Conservation (phyloP, 352 stramenopile genomes). For the Aphanomyces astaci region DNA sequence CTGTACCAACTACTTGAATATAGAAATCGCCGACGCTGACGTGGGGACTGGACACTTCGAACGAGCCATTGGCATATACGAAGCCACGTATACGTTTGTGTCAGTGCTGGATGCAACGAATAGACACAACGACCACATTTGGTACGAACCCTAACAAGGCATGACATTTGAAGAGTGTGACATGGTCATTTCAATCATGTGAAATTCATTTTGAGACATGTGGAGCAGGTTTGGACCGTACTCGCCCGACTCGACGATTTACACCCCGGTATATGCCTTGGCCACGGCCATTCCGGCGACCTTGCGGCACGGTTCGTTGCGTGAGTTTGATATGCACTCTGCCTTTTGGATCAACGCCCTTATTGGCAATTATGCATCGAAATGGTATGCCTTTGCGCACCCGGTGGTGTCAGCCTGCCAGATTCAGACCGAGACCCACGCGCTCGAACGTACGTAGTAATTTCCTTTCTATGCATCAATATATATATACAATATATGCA, state of each 20-base stretch:
- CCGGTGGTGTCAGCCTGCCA: slow-evolving; percentile 55
- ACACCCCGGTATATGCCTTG: slow-evolving; percentile 83
- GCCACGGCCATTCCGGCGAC: slow-evolving; percentile 37
- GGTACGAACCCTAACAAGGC: slow-evolving; percentile 38
- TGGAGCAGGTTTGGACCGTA: slow-evolving; percentile 56
- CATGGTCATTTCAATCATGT: no score
- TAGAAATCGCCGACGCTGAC: slow-evolving; percentile 42
- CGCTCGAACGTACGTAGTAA: no score
- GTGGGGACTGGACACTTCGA: slow-evolving; percentile 79
- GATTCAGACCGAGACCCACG: slow-evolving; percentile 43
- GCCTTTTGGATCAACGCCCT: slow-evolving; percentile 73
- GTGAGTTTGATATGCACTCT: slow-evolving; percentile 49
- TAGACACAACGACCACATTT: slow-evolving; percentile 53
- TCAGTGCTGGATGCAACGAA: slow-evolving; percentile 52
- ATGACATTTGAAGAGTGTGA: no score
- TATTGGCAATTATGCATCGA: slow-evolving; percentile 74
- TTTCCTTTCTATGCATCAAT: no score
- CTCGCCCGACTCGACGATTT: slow-evolving; percentile 79
- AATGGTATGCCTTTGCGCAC: slow-evolving; percentile 64
- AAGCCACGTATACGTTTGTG: slow-evolving; percentile 87
- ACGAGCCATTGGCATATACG: slow-evolving; percentile 90
- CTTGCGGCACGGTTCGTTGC: slow-evolving; percentile 50
- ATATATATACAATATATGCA: no score
- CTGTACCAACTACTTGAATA: no score
- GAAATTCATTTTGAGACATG: neutral